Evolutionary conservation across 345 rosid species (phyloP).

Genomic region (Populus euphratica): DNA sequence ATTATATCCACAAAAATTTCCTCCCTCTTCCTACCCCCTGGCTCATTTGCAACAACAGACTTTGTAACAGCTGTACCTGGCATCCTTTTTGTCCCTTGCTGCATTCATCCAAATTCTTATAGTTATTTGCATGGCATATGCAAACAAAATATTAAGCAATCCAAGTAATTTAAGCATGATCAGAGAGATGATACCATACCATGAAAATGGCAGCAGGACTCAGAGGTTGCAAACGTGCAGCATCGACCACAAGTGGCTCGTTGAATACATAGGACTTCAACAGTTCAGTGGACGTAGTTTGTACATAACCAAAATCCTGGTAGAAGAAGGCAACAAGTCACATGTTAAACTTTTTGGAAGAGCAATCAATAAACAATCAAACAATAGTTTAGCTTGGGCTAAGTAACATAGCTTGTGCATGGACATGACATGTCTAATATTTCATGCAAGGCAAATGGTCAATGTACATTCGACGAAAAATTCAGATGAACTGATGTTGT

Average conservation of each 20-base stretch:
- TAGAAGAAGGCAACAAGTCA: slow-evolving; percentile 8
- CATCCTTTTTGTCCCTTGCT: slow-evolving; percentile 97
- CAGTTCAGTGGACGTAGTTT: slow-evolving; percentile 92
- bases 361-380: background rate
- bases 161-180: background rate
- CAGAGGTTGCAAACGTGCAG: slow-evolving; percentile 76
- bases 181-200: slow-evolving; percentile 37
- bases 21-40: slow-evolving; percentile 95
- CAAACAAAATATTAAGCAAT: background rate
- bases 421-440: background rate
- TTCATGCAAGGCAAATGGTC: background rate
- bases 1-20: slow-evolving; percentile 97
- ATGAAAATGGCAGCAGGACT: slow-evolving; percentile 92
- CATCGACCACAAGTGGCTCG: slow-evolving; percentile 86
- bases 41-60: slow-evolving; percentile 95
- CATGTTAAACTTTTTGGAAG: background rate
- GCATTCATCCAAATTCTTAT: slow-evolving; percentile 29
- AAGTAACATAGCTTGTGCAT: background rate
- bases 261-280: slow-evolving; percentile 90
- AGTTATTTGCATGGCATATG: slow-evolving; percentile 20
- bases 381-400: slow-evolving; percentile 2
- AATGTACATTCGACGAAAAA: background rate
- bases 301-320: slow-evolving; percentile 97
- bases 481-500: background rate
- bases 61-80: slow-evolving; percentile 98